These are phyloP conservation scores for Monilinia fructigena DNA, from an alignment of 2,329 filamentous ascomycete genomes.

Conservation along the genomic window DNA sequence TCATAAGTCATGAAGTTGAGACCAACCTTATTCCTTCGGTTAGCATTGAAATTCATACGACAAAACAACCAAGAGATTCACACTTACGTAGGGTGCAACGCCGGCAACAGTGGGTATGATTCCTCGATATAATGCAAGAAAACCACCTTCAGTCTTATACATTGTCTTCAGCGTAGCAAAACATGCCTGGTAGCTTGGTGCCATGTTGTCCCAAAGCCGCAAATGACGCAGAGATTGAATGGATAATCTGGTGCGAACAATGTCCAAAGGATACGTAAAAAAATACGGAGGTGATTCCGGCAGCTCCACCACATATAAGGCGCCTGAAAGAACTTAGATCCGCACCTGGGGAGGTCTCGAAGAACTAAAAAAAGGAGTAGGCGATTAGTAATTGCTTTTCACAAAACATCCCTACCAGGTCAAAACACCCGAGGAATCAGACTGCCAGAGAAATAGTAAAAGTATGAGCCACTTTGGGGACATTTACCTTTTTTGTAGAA, in stretches of 20 bases:
- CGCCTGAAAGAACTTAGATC: slow-evolving; percentile 72
- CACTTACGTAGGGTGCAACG: slow-evolving; percentile 83
- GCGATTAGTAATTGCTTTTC: slow-evolving; percentile 17
- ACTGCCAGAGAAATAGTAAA: background rate
- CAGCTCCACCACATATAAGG: slow-evolving; percentile 84
- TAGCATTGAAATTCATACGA: slow-evolving; percentile 3
- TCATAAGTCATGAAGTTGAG: slow-evolving; percentile 99
- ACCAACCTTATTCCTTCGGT: slow-evolving; percentile 61
- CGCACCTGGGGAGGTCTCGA: slow-evolving; percentile 71
- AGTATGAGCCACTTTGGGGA: background rate
- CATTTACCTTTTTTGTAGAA: slow-evolving; percentile 85
- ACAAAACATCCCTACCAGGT: background rate
- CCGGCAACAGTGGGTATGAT: slow-evolving; percentile 92
- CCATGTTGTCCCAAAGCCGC: slow-evolving; percentile 64
- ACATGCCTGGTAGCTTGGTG: slow-evolving; percentile 84
- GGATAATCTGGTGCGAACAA: slow-evolving; percentile 90
- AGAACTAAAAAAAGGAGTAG: slow-evolving; percentile 52
- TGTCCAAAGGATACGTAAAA: slow-evolving; percentile 96
- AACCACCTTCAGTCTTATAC: slow-evolving; percentile 88
- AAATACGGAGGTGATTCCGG: slow-evolving; percentile 92
- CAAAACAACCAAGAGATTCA: no score
- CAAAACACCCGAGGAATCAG: background rate
- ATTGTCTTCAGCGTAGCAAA: slow-evolving; percentile 76
- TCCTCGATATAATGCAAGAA: slow-evolving; percentile 84
- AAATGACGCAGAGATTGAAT: slow-evolving; percentile 97